Base-by-base conservation (phyloP, 2,329 filamentous ascomycete species). In the Mycogone perniciosa region DNA sequence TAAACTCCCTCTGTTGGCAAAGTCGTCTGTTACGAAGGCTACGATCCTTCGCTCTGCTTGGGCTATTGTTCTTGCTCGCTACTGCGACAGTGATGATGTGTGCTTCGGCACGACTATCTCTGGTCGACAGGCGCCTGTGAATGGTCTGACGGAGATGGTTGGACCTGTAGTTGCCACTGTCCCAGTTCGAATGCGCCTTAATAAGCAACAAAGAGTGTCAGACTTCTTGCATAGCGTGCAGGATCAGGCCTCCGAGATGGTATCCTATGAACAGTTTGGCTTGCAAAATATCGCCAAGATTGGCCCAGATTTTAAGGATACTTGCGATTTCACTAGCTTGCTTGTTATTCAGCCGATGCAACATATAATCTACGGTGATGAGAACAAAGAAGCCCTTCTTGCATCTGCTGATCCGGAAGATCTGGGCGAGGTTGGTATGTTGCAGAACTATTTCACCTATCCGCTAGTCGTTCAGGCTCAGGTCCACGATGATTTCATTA, bases 191-290 rank as follows among this genome's bases (percentile, higher is more conserved):
- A 40, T 54, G 27, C 38, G 44, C 2, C 31, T 58, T 4, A 41
- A 50, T 27, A 35, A 26, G 11, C 31, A 41, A 9, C 42, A 49
- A 44, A 29, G 44, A 4, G 44, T 52, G 7, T 31, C 27, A 6
- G 37, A 35, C 13, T 57, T 53, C n/a, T 48, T 59, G 7, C 33
- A 37, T 7, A 40, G 34, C 20, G 39, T 58, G 5, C 54, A 56
- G 40, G 44, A 40, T 10, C 51, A 56, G 8, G 53, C 57, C 2
- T 47, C 48, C 0, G 40, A 52, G 7, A 56, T 58, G 50, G 55
- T 58, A n/a, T 43, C 57, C 1, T 58, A 57, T 37, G 58, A 60
- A 31, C 59, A 60, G n/a, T 46, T 41, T 4, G 58, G 59, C 3
- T 51, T 60, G 20, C 55, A 55, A n/a, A 39, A 40, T 8, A 59